Conservation (phyloP, 2,329 filamentous ascomycete species). For the Teratosphaeria destructans region DNA sequence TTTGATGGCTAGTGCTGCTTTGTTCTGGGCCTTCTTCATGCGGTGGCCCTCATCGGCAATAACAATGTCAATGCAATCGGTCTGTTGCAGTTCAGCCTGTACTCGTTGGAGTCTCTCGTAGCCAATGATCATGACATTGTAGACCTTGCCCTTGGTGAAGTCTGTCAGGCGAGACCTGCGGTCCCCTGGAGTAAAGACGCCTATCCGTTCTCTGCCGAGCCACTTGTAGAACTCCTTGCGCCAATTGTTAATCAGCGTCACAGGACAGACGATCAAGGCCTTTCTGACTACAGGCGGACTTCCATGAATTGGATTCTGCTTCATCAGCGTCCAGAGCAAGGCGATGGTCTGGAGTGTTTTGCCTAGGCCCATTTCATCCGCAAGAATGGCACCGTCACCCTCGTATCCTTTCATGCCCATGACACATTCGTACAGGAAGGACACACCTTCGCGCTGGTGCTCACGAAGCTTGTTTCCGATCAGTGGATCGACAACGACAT, state of each 20-base stretch:
- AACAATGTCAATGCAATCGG: conserved; percentile 55
- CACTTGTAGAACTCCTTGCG: conserved; percentile 63
- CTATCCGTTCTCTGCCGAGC: conserved; percentile 60
- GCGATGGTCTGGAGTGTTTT: conserved; percentile 66
- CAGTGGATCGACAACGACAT: conserved; percentile 62
- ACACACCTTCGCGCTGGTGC: conserved; percentile 59
- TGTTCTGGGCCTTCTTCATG: conserved; percentile 59
- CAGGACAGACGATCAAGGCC: conserved; percentile 62
- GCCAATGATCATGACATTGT: conserved; percentile 63
- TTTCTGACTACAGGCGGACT: conserved; percentile 54
- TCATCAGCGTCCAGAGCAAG: conserved; percentile 60
- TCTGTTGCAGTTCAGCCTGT: conserved; percentile 54
- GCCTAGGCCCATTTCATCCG: conserved; percentile 66
- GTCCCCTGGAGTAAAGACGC: conserved; percentile 56
- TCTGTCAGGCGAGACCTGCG: conserved; percentile 52
- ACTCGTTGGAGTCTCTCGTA: conserved; percentile 60
- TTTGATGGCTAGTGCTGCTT: conserved; percentile 55
- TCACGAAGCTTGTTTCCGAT: conserved; percentile 52
- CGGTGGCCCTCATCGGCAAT: conserved; percentile 61
- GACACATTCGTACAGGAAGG: conserved; percentile 64
- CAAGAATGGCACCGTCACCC: conserved; percentile 59
- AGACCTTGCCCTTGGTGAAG: conserved; percentile 58
- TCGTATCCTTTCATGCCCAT: conserved; percentile 60
- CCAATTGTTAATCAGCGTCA: conserved; percentile 64
- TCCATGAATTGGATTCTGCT: conserved; percentile 57